Base-by-base conservation (phyloP, 768 basidiomycete genomes). In the Trametes sanguinea region DNA sequence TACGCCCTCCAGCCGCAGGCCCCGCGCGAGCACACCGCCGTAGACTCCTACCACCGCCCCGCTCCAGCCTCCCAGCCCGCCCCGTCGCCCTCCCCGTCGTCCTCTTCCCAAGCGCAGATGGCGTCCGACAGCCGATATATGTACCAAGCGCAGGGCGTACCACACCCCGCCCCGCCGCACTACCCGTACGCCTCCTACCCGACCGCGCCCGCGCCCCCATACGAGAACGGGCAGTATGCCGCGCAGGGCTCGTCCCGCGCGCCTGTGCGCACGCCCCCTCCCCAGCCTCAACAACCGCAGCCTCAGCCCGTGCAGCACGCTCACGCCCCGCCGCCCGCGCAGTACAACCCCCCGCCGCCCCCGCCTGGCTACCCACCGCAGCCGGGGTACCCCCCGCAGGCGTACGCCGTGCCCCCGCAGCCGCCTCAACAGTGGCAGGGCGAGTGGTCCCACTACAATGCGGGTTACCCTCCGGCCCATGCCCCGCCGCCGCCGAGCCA, bases 111-210 rank as follows among this genome's bases (percentile, higher is more conserved):
- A 65, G 22, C 22, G 22, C 22, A 22, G 22, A 82, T 81, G 82
- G 77, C 83, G 40, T 75, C 83, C 45, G 82, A 83, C 73, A 76
- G 79, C 54, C 78, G 81, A 61, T 85, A 85, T 68, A 76, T 85
- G 72, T 87, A 88, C 71, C 78, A 79, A 55, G 76, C 80, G 54
- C 79, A 77, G 17, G 76, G 76, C 37, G 71, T 75, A 40, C 76
- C 76, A 57, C 42, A 32, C 40, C 33, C 57, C 37, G 67, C 74
- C 35, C 73, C 76, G 22, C 22, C 22, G 22, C 22, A 22, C 60
- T 87, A 88, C 70, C 82, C 82, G 64, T 85, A 85, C 70, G 51
- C 80, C 33, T 71, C 78, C 57, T 81, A 83, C 60, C 52, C 74
- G 45, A 35, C 69, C 44, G 60, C 70, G 22, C 22, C 22, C 22